These are phyloP conservation scores for Allium fistulosum DNA, from an alignment of 106 monocot genomes.

Conservation along the genomic window DNA sequence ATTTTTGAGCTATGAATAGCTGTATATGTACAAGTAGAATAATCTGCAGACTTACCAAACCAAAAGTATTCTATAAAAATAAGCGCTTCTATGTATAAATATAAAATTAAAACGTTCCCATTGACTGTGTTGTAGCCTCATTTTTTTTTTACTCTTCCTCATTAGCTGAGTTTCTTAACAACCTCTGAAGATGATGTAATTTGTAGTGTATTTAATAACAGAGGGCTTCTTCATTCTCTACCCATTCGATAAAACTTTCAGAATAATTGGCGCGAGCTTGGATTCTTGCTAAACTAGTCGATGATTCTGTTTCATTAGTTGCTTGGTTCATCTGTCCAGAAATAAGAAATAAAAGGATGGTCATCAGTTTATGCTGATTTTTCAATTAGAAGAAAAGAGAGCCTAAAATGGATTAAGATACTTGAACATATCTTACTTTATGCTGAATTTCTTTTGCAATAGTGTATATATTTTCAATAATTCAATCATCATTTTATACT, in stretches of 20 bases:
- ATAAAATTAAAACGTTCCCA: no score
- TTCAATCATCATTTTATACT: no score
- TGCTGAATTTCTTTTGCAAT: no score
- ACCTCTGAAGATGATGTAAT: neutral
- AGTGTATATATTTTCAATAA: no score
- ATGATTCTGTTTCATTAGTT: neutral
- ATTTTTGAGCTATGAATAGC: neutral
- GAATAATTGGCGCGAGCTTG: slow-evolving; percentile 13
- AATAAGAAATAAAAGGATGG: neutral
- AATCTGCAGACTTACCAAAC: neutral
- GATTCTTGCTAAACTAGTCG: neutral
- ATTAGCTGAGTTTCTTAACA: no score
- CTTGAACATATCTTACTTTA: no score
- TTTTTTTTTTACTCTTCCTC: no score
- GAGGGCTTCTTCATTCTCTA: slow-evolving; percentile 20
- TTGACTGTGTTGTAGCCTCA: no score
- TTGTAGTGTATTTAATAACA: slow-evolving; percentile 6
- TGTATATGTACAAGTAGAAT: neutral
- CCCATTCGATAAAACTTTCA: slow-evolving; percentile 27
- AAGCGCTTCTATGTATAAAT: no score
- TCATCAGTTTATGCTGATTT: no score
- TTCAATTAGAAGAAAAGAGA: no score
- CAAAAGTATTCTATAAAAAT: slow-evolving; percentile 1
- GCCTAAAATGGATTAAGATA: no score
- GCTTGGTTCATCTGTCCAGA: slow-evolving; percentile 19